phyloP scores from a whole-genome alignment of 208 protist species.

The Leishmania gerbilli region DNA sequence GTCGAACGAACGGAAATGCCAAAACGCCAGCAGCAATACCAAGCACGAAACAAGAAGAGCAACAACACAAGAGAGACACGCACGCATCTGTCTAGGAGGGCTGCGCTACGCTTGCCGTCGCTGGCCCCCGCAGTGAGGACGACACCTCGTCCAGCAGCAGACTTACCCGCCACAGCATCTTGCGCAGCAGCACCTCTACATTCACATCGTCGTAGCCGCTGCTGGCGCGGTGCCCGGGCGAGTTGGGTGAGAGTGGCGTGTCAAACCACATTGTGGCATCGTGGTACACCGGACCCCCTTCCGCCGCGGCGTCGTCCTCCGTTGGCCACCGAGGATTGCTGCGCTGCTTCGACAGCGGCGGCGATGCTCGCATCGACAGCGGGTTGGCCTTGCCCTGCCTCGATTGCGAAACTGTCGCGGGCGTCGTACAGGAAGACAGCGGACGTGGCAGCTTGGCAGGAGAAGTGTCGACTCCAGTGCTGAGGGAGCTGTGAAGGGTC shows the following conservation, averaged over 20 bases:
- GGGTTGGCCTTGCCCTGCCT: neutral
- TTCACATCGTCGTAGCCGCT: neutral
- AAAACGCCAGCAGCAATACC: neutral
- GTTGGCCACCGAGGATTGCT: slow-evolving; percentile 23
- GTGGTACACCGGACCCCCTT: too few species aligned
- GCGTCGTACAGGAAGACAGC: neutral
- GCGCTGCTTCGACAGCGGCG: slow-evolving; percentile 11
- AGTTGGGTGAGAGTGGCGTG: neutral
- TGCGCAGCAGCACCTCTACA: slow-evolving; percentile 28
- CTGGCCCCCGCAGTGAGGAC: neutral
- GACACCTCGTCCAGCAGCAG: slow-evolving; percentile 24
- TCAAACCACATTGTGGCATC: neutral
- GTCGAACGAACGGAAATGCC: neutral
- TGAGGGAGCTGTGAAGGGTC: neutral
- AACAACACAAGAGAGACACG: neutral
- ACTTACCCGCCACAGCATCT: slow-evolving; percentile 22
- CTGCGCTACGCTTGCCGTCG: neutral
- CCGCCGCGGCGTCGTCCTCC: neutral
- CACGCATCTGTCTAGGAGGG: neutral
- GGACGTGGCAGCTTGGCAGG: slow-evolving; percentile 4
- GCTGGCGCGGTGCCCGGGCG: neutral
- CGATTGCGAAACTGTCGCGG: neutral
- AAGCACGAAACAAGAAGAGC: neutral
- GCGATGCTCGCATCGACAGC: neutral
- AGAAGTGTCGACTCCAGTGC: too few species aligned